Conservation (phyloP, 2,329 filamentous ascomycete genomes). For the Chaetomiaceae sp. region DNA sequence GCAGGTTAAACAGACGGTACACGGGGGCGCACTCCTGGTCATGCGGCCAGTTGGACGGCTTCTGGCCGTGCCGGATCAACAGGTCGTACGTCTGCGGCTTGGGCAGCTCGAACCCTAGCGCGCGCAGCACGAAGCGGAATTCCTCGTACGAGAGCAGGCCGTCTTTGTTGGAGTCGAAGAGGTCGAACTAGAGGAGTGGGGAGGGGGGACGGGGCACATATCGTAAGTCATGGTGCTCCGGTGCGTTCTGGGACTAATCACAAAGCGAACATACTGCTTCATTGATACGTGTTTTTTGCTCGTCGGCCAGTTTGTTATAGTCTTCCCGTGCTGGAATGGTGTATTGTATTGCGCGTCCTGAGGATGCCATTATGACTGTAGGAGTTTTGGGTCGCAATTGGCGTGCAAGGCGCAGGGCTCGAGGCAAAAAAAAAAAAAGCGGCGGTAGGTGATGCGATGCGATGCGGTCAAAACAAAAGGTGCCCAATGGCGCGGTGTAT, state of each 20-base stretch:
- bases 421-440: not conserved
- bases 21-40: constrained; percentile 54
- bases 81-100: constrained; percentile 80
- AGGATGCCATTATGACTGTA: constrained; percentile 23
- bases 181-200: constrained; percentile 62
- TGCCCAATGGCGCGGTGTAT: not conserved
- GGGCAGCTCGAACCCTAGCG: constrained; percentile 85
- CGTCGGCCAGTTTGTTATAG: constrained; percentile 61
- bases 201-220: not conserved
- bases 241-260: too few species aligned
- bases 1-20: constrained; percentile 68
- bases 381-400: not conserved
- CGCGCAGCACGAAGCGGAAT: constrained; percentile 92
- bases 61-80: constrained; percentile 74
- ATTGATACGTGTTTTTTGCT: constrained; percentile 88
- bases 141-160: constrained; percentile 95
- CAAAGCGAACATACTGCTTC: constrained; percentile 79
- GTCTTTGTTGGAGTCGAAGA: constrained; percentile 97
- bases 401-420: not conserved
- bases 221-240: not conserved
- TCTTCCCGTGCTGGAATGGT: constrained; percentile 34
- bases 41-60: constrained; percentile 57
- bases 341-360: constrained; percentile 27
- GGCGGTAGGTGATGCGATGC: not conserved
- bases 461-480: constrained; percentile 3